Evolutionary conservation across 129 eudicot species (phyloP).

Genomic region (Flaveria ramosissima): DNA sequence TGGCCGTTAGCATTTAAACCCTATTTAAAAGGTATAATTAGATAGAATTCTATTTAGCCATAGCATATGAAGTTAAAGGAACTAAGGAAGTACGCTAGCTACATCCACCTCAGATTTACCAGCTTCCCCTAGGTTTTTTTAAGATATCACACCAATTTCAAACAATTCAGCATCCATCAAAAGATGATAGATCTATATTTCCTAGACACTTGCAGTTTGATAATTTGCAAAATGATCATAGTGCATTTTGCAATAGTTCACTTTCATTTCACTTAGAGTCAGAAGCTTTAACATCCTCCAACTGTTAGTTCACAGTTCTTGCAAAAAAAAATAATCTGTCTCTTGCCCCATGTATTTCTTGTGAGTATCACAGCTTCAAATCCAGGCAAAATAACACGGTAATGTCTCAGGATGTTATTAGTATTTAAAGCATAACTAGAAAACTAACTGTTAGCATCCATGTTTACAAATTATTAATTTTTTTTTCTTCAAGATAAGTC

Average conservation of each 20-base stretch:
- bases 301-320: not conserved
- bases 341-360: not conserved
- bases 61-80: not conserved
- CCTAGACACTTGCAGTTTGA: slow-evolving; percentile 6
- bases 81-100: not conserved
- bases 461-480: not conserved
- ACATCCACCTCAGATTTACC: not conserved
- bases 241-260: not conserved
- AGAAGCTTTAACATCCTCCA: slow-evolving; percentile 9
- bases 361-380: not conserved
- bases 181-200: not conserved
- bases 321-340: not conserved
- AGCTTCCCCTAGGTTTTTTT: not conserved
- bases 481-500: not conserved
- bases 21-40: not conserved
- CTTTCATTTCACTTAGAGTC: not conserved
- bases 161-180: slow-evolving; percentile 1
- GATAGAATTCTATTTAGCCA: not conserved
- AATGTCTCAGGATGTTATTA: not conserved
- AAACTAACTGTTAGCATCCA: not conserved
- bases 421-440: not conserved
- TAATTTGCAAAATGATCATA: not conserved
- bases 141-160: not conserved
- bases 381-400: not conserved
- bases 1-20: not conserved